phyloP scores from a whole-genome alignment of 306 rosid species.

The Dryas octopetala region DNA sequence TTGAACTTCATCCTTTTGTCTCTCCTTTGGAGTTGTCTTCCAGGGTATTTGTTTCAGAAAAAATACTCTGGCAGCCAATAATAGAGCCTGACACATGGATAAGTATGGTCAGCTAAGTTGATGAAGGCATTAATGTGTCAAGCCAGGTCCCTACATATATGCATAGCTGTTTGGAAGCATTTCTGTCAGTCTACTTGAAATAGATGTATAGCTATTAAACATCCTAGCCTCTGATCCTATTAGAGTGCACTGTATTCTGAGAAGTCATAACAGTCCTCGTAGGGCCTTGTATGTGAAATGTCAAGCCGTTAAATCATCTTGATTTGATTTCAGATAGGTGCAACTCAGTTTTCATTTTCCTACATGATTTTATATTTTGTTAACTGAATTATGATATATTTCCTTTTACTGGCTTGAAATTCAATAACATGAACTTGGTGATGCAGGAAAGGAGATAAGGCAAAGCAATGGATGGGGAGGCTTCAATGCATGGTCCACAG shows the following conservation, averaged over 20 bases:
- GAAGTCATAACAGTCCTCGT: neutral
- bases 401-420: neutral
- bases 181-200: neutral
- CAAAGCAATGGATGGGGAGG: conserved; percentile 48
- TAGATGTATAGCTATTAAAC: neutral
- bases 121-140: too few species aligned
- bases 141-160: too few species aligned
- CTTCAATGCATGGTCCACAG: conserved; percentile 23
- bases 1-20: too few species aligned
- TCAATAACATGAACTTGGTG: conserved; percentile 24
- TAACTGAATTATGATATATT: neutral
- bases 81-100: too few species aligned
- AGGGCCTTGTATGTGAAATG: neutral
- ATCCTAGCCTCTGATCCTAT: neutral
- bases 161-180: too few species aligned
- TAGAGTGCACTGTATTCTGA: neutral
- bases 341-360: neutral
- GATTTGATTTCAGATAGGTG: neutral
- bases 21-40: too few species aligned
- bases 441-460: conserved; percentile 69
- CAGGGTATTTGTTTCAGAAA: too few species aligned
- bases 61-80: too few species aligned
- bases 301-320: neutral
- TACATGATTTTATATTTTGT: neutral
- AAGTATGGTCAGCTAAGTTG: too few species aligned